Conservation (phyloP, 2,329 filamentous ascomycete genomes). For the Elsinoe australis region DNA sequence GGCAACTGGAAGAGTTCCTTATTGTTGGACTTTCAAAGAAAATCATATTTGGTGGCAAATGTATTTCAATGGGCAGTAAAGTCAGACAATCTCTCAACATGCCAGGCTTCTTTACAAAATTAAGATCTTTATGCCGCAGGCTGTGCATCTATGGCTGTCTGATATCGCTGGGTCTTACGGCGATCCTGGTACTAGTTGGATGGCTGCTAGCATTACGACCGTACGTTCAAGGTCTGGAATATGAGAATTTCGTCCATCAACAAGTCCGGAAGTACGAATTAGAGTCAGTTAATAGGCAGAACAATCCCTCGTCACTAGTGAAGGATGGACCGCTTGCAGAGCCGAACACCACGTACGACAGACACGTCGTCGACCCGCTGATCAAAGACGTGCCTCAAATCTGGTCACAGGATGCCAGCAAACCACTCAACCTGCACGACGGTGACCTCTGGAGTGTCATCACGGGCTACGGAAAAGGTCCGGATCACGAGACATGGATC, state of each 20-base stretch:
- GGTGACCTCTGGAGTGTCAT: background rate
- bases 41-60: no score
- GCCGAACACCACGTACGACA: no score
- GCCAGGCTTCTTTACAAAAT: background rate
- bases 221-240: no score
- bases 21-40: no score
- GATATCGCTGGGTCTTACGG: background rate
- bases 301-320: no score
- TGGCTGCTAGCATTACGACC: background rate
- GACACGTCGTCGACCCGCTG: conserved; percentile 8
- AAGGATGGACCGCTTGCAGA: no score
- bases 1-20: no score
- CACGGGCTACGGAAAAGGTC: background rate
- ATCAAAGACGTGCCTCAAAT: conserved; percentile 6
- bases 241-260: no score
- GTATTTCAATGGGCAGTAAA: no score
- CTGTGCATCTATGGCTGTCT: background rate
- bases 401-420: background rate
- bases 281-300: no score
- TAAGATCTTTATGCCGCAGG: background rate
- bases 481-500: background rate
- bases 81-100: no score
- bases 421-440: background rate
- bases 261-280: no score
- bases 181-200: background rate